Percentiles rank a stretch among this genome's conserved stretches.
These are phyloP conservation scores for Trapa bicornis DNA, from an alignment of 345 rosid genomes.

Conservation along the genomic window DNA sequence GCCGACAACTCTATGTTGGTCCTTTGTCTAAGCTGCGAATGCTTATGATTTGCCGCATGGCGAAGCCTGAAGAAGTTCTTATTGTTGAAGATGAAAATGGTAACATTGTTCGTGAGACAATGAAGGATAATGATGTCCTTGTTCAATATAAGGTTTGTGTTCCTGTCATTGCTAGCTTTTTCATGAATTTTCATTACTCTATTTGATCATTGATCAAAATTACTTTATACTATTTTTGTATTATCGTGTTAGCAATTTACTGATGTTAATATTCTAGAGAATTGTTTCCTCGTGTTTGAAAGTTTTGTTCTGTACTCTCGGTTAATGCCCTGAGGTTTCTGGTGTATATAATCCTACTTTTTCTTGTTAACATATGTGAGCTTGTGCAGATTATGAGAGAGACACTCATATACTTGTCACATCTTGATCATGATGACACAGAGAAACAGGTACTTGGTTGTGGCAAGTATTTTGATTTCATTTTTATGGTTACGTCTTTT, in stretches of 20 bases:
- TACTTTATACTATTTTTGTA: too few relatives aligned
- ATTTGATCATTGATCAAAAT: background rate
- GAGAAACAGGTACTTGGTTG: slow-evolving; percentile 70
- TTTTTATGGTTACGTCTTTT: background rate
- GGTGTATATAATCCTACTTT: background rate
- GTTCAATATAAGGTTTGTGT: slow-evolving; percentile 73
- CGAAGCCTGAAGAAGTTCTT: slow-evolving; percentile 98
- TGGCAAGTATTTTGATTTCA: background rate
- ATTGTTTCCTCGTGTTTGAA: too few relatives aligned
- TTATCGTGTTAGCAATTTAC: too few relatives aligned
- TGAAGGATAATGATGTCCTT: slow-evolving; percentile 99
- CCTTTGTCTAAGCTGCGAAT: slow-evolving; percentile 87
- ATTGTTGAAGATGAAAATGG: slow-evolving; percentile 99
- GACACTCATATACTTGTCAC: slow-evolving; percentile 84
- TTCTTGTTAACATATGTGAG: background rate
- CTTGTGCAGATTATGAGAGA: slow-evolving; percentile 88
- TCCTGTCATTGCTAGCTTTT: too few relatives aligned
- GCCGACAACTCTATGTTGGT: slow-evolving; percentile 76
- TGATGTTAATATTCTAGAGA: too few relatives aligned
- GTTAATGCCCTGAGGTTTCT: too few relatives aligned
- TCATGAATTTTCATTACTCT: background rate
- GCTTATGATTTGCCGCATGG: slow-evolving; percentile 98
- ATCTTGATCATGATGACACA: slow-evolving; percentile 95
- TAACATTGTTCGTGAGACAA: slow-evolving; percentile 90
- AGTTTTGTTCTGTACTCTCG: too few relatives aligned